phyloP scores from a whole-genome alignment of 331 rosid genomes.

The Spiraea crenata region DNA sequence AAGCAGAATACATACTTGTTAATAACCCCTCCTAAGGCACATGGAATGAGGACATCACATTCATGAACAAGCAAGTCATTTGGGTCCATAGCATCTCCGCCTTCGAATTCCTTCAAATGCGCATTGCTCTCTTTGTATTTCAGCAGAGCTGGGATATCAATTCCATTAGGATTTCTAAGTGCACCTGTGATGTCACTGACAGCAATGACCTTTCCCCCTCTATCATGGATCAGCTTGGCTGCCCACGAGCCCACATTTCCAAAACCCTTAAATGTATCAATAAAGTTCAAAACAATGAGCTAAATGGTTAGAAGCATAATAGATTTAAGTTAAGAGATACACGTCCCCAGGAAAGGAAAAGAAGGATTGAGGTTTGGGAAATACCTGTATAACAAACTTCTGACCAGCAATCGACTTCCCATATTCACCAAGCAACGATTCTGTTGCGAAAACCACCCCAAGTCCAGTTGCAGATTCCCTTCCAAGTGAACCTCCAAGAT shows the following conservation, averaged over 20 bases:
- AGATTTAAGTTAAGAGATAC: neutral
- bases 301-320: neutral
- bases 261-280: conserved; percentile 43
- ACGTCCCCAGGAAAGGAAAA: neutral
- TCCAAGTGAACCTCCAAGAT: conserved; percentile 90
- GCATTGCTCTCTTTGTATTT: conserved; percentile 39
- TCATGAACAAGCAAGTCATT: conserved; percentile 66
- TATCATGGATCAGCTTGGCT: conserved; percentile 60
- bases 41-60: conserved; percentile 85
- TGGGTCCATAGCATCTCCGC: conserved; percentile 62
- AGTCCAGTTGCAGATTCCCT: conserved; percentile 92
- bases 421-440: conserved; percentile 67
- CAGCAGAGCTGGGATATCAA: conserved; percentile 61
- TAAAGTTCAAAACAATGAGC: neutral
- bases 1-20: conserved; percentile 45
- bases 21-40: conserved; percentile 86
- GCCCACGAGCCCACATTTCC: conserved; percentile 95
- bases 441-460: conserved; percentile 67
- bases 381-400: conserved; percentile 75
- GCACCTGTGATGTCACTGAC: conserved; percentile 88
- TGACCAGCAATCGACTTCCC: conserved; percentile 58
- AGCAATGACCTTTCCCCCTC: conserved; percentile 77
- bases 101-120: conserved; percentile 53
- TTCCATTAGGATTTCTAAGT: conserved; percentile 57
- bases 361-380: neutral